phyloP scores from a whole-genome alignment of 169 alveolate species.

The Plasmodium malariae region DNA sequence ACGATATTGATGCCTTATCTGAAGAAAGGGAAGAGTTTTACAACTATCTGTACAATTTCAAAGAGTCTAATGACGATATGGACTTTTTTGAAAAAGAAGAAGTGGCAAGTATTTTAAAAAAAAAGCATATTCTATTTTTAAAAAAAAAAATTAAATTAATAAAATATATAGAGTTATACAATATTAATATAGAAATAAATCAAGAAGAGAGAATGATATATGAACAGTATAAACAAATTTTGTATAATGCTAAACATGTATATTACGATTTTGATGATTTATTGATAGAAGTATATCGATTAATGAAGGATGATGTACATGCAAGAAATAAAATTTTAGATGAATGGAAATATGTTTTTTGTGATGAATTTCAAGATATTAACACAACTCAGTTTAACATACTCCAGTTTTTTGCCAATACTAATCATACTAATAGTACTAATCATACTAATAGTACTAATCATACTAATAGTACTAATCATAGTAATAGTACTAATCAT shows the following conservation, averaged over 20 bases:
- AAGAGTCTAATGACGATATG: not conserved
- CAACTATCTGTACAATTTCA: conserved; percentile 30
- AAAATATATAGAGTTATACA: conserved; percentile 44
- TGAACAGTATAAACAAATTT: conserved; percentile 63
- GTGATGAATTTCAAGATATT: conserved; percentile 89
- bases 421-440: no score
- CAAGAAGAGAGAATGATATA: conserved; percentile 41
- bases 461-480: not conserved
- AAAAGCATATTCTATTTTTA: conserved; percentile 45
- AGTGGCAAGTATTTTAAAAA: conserved; percentile 18
- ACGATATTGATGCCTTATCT: not conserved
- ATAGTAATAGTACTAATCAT: not conserved
- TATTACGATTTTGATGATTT: conserved; percentile 81
- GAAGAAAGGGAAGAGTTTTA: conserved; percentile 28
- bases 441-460: not conserved
- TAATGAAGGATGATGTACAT: conserved; percentile 70
- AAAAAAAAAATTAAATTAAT: conserved; percentile 53
- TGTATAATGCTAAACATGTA: conserved; percentile 62
- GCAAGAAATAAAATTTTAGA: conserved; percentile 69
- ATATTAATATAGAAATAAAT: conserved; percentile 39
- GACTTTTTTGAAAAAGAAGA: conserved; percentile 16
- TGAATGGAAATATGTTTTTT: conserved; percentile 80
- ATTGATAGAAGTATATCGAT: conserved; percentile 66
- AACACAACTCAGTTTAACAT: conserved; percentile 83
- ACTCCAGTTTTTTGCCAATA: conserved; percentile 57